Base-by-base conservation (phyloP, 331 rosid species). In the Pyrus hybrid region DNA sequence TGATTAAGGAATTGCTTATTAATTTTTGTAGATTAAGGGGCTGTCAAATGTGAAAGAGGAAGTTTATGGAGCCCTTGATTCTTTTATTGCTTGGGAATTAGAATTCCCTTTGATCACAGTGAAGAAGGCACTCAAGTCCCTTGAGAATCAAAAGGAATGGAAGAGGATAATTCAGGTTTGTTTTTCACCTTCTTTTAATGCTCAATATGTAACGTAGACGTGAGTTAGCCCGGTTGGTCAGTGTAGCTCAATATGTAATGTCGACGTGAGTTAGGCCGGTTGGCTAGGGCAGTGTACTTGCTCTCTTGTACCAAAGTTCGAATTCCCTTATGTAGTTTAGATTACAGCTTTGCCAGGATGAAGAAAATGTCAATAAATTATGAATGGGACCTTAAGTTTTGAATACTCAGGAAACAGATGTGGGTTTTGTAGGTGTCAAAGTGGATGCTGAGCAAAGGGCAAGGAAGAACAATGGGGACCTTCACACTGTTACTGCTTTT, bases 361-460 rank as follows among this genome's bases (percentile, higher is more conserved):
- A 49, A 49, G n/a, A 17, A 17, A 51, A 37, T 37, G 45, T 37
- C 45, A 2, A 37, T 10, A 37, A 37, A 37, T 37, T 47, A 47
- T 16, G 54, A 2, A 47, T 47, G 54, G n/a, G 54, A 2, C 1
- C 54, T 5, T 47, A 16, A 47, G 20, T 47, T 47, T 47, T 47
- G 54, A 47, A 43, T 16, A 70, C 60, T 73, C 68, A 53, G 72
- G 70, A 75, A 37, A 2, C 45, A 37, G 45, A 37, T 37, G 45
- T 73, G 79, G 20, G 62, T 62, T 14, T 35, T 85, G 76, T 41
- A 94, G 99, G 84, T 92, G 74, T 80, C 96, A 7, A 94, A 94
- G 74, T 94, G 99, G 99, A 92, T 92, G 99, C 2, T 94, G 66
- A 92, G 97, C 88, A 94, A 94, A 86, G 99, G 99, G 68, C 99